Base-by-base conservation (phyloP, 331 rosid species). In the Malus hybrid region DNA sequence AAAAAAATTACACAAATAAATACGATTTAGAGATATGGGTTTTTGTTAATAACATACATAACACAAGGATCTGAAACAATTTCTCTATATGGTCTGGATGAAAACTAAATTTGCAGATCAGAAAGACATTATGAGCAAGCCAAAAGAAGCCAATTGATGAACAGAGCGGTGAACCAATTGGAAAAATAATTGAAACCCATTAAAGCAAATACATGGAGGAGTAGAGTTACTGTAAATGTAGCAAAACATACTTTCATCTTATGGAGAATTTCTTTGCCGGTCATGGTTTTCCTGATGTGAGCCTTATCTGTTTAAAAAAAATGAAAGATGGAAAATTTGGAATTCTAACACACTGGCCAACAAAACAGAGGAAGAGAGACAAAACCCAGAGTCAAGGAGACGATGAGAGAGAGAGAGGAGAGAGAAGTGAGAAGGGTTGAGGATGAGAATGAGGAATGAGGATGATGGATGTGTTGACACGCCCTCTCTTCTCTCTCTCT, bases 191-290 rank as follows among this genome's bases (percentile, higher is more conserved):
- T 4, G 24, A 75, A 56, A 56, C 70, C 52, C 70, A 80, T 10
- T 32, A 63, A 63, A 66, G 72, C 10, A 18, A 11, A 67, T 12
- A 67, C 26, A 34, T 2, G 32, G 29, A 58, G 64, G 7, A 58
- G 64, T 58, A 26, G 28, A 22, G 1, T 1, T 24, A 58, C 64
- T 52, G 20, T 52, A 10, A 3, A 28, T 30, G 63, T 70, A 44
- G 15, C 19, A 26, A 29, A 2, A 20, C 28, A 66, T 63, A 87
- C 88, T 85, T 87, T 84, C 91, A 87, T 87, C 85, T 84, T 87
- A 74, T 26, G 29, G 70, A 87, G 85, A 30, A 87, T 80, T 71
- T 87, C 88, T 78, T 62, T 84, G 76, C 88, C 88, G 9, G 84
- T 3, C 91, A 87, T 87, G 78, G 75, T 61, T 78, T 12, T 32